Evolutionary conservation across 148 eudicot species (phyloP), one percentile per base, ranked within the genome.

Genomic region (Arbutus unedo): DNA sequence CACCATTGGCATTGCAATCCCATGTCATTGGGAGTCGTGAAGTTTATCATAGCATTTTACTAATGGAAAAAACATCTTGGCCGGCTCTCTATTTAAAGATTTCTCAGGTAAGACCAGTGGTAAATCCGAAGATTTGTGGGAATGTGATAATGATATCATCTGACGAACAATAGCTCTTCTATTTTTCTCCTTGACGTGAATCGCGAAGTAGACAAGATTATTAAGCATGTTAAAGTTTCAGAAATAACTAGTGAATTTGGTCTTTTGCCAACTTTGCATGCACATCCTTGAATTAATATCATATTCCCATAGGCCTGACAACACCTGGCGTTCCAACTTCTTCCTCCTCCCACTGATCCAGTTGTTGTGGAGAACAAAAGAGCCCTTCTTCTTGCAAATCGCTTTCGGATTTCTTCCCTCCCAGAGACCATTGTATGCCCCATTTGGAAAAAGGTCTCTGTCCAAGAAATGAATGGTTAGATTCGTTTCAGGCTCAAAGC

Each of bases 401-500:
- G 70, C 88, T 82, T 67, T 86, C 73, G 91, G 92, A 82, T 92
- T 85, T 74, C 59, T 82, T 84, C 87, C 83, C 82, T 88, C 88
- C 98, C 98, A 96, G 49, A 96, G 78, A 62, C 84, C 93, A 84
- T 79, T 73, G 83, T 92, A 96, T 68, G 98, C 99, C 60, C 99
- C 98, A 85, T 96, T 94, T 51, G 98, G 99, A 76, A 96, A 96
- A 81, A 93, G 90, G 78, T 94, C 86, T 79, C 98, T 85, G 74
- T 93, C 87, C 83, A 96, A 85, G 87, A 96, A 96, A 79, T 89
- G 93, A 76, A 93, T 89, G 2, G 91, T 88, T 23, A 96, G 89
- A 84, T 89, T 89, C 21, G 97, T 90, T 83, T 85, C 88, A 41
- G 98, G 97, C 70, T 96, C 98, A 87, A 84, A 57, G 87, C 99